Base-by-base conservation (phyloP, 192 early-diverging fungal species). In the Gonapodya prolifera region DNA sequence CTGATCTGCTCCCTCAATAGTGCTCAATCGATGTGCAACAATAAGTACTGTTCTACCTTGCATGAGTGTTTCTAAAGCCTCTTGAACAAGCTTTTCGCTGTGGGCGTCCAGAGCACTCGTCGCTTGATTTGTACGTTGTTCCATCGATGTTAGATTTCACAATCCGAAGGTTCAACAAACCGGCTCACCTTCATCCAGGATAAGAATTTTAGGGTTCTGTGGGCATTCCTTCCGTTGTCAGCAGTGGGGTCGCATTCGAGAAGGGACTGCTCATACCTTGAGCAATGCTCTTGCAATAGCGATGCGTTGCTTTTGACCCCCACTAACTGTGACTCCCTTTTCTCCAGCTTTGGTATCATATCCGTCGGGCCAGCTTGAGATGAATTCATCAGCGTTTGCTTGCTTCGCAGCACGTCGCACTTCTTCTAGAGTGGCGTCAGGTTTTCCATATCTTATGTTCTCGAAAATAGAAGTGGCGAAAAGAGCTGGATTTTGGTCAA, bases 81-180 rank as follows among this genome's bases (percentile, higher is more conserved):
- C 78, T 35, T 79, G 78, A 2, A 79, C 76, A 30, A 36, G 35
- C 23, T 75, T 77, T 69, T 79, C 78, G 0, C 33, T 69, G 28
- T 79, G 75, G 16, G 87, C 82, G 84, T 93, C 91, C 69, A 89
- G 80, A 0, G 88, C 86, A 61, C 78, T 78, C 1, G 84, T 90
- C 2, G 83, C 82, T 75, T 86, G 45, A 16, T 61, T 61, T n/a
- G n/a, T n/a, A n/a, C n/a, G n/a, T n/a, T n/a, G n/a, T n/a, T n/a
- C n/a, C n/a, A n/a, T n/a, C n/a, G n/a, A n/a, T n/a, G n/a, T n/a
- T n/a, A n/a, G n/a, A n/a, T n/a, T n/a, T n/a, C n/a, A n/a, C n/a
- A n/a, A n/a, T n/a, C n/a, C n/a, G n/a, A n/a, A n/a, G n/a, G n/a
- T n/a, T n/a, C n/a, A n/a, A n/a, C n/a, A n/a, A n/a, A n/a, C n/a